Evolutionary conservation across 495 filamentous ascomycete species (phyloP), one percentile per base, ranked within the genome.

Genomic region (Xylaria curta): DNA sequence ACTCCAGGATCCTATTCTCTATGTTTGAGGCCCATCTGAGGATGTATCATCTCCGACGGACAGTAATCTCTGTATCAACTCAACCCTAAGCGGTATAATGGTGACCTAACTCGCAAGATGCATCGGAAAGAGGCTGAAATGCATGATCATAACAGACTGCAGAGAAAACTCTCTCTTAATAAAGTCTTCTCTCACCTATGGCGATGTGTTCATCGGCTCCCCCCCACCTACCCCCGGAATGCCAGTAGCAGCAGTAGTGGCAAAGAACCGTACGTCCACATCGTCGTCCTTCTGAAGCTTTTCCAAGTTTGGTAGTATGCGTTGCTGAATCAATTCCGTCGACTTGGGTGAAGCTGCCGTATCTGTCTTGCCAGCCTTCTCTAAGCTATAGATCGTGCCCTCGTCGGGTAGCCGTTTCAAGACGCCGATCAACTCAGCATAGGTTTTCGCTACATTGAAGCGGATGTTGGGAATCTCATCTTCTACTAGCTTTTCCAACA

Each of bases 361-460:
- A 61, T 82, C 85, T 12, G 87, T 82, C 64, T 88, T 85, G 58
- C 90, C 91, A 2, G 89, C 87, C 84, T 97, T 95, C 81, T 97
- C 93, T 49, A 97, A 79, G 62, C 90, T 88, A 76, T 91, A 89
- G 75, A 99, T 86, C 28, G 96, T 98, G 69, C 94, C 93, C 76
- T 95, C 86, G 38, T 91, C 91, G 2, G 96, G 96, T 24, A 99
- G 88, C 68, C 94, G 93, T 81, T 93, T 92, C 78, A 99, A 86
- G 33, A 95, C 94, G 71, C 92, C 89, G 75, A 98, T 95, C 53
- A 99, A 84, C 53, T 95, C 90, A 21, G 89, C 88, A 78, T 98
- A 99, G 36, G 97, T 98, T 83, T 99, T 99, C 68, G 96, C 97
- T 64, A 98, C 95, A 78, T 99, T 99, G 88, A 99, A 99, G 66